Evolutionary conservation across 306 rosid genomes (phyloP).

Genomic region (Acacia crassicarpa): DNA sequence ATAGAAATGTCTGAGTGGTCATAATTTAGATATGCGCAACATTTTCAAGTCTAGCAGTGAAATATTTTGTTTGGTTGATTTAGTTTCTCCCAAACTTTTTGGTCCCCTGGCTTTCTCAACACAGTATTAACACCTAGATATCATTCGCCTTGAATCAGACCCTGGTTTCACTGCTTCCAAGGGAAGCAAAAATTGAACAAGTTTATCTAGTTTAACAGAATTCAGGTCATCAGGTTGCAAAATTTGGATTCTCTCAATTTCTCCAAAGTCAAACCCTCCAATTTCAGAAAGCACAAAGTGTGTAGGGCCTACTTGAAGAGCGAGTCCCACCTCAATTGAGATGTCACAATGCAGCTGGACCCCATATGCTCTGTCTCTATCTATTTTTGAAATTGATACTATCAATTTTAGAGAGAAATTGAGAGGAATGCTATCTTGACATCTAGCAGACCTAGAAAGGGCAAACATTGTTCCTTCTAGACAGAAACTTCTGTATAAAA

Average conservation of each 20-base stretch:
- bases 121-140: not conserved
- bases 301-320: not conserved
- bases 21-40: not conserved
- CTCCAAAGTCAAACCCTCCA: not conserved
- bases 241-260: not conserved
- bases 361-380: not conserved
- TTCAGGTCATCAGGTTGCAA: not conserved
- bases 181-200: not conserved
- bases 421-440: not conserved
- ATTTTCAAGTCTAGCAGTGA: not conserved
- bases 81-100: not conserved
- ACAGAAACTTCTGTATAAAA: conserved; percentile 4
- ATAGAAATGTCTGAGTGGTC: not conserved
- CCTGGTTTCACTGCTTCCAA: not conserved
- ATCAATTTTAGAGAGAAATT: not conserved
- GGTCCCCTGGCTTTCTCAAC: not conserved
- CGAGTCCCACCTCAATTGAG: not conserved
- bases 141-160: not conserved
- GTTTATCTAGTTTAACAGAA: not conserved
- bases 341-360: not conserved
- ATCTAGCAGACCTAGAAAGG: not conserved
- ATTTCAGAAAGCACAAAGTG: not conserved
- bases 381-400: not conserved
- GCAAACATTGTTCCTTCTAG: not conserved
- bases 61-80: not conserved